phyloP scores from a whole-genome alignment of 75 land plant genomes.

The Cryptomeria japonica region DNA sequence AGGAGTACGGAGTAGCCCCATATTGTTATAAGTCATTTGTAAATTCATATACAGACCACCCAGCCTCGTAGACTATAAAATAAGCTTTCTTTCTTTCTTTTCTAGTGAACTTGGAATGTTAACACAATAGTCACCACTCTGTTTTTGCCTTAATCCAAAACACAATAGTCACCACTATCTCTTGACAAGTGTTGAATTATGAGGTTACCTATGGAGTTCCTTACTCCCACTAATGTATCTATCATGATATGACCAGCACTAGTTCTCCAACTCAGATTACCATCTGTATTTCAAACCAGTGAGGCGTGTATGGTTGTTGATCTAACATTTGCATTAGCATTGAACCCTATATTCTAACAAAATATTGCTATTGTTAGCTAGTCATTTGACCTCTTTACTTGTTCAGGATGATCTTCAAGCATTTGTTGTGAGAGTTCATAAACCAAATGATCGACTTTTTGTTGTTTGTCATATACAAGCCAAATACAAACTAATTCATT shows the following conservation, averaged over 20 bases:
- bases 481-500: slow-evolving; percentile 87
- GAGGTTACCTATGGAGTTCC: too few relatives aligned
- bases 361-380: slow-evolving; percentile 23
- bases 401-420: slow-evolving; percentile 88
- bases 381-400: slow-evolving; percentile 51
- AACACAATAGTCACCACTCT: too few relatives aligned
- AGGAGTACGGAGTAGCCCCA: too few relatives aligned
- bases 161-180: slow-evolving; percentile 96
- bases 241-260: slow-evolving; percentile 82
- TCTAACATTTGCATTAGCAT: slow-evolving; percentile 63
- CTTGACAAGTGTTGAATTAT: slow-evolving; percentile 92
- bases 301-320: slow-evolving; percentile 89
- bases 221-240: too few relatives aligned
- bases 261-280: slow-evolving; percentile 97
- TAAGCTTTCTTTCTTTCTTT: too few relatives aligned
- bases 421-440: slow-evolving; percentile 89
- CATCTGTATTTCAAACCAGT: slow-evolving; percentile 87
- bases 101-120: slow-evolving; percentile 95
- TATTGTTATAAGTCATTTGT: too few relatives aligned
- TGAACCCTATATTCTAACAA: slow-evolving; percentile 89
- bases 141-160: too few relatives aligned
- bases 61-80: too few relatives aligned
- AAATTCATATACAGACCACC: too few relatives aligned
- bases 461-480: slow-evolving; percentile 92
- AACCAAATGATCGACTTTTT: slow-evolving; percentile 93